phyloP scores from a whole-genome alignment of 2,329 filamentous ascomycete species.

The Phaeophleospora eucalypticola region DNA sequence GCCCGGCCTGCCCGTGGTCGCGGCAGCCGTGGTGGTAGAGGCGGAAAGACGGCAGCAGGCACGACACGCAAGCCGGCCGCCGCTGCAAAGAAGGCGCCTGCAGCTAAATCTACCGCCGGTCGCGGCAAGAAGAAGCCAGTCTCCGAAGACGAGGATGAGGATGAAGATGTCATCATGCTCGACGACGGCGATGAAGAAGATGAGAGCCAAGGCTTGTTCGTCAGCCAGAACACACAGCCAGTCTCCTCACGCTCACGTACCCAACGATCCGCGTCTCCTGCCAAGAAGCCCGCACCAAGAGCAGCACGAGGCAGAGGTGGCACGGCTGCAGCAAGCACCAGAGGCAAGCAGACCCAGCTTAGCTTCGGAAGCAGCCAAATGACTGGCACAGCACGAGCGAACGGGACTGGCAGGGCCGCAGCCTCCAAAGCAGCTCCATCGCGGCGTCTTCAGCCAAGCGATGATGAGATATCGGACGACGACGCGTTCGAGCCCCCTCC shows the following conservation, averaged over 20 bases:
- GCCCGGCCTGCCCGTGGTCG: conserved; percentile 35
- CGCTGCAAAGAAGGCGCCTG: conserved; percentile 35
- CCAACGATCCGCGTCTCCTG: conserved; percentile 18
- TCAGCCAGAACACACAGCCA: conserved; percentile 29
- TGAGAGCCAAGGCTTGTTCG: conserved; percentile 44
- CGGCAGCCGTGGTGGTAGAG: conserved; percentile 42
- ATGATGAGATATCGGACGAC: conserved; percentile 39
- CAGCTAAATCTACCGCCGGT: conserved; percentile 33
- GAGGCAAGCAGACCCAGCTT: conserved; percentile 20
- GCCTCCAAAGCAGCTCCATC: conserved; percentile 15
- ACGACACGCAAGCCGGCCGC: conserved; percentile 37
- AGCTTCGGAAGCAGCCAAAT: conserved; percentile 19
- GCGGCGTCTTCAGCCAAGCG: conserved; percentile 35
- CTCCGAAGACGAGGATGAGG: conserved; percentile 42
- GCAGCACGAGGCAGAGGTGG: conserved; percentile 16
- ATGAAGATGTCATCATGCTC: conserved; percentile 40
- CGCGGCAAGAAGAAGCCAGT: conserved; percentile 40
- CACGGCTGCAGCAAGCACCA: conserved; percentile 4
- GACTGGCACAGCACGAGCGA: conserved; percentile 10
- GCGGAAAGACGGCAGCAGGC: conserved; percentile 40
- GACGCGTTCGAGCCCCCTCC: conserved; percentile 37
- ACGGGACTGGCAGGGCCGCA: conserved; percentile 11
- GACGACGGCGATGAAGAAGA: conserved; percentile 44
- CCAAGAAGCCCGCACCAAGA: conserved; percentile 21
- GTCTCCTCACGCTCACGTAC: conserved; percentile 7